A percentile compares a stretch with the other conserved stretches of the same genome.
Conservation (phyloP, 2,329 filamentous ascomycete genomes). For the Myriosclerotinia scirpicola region DNA sequence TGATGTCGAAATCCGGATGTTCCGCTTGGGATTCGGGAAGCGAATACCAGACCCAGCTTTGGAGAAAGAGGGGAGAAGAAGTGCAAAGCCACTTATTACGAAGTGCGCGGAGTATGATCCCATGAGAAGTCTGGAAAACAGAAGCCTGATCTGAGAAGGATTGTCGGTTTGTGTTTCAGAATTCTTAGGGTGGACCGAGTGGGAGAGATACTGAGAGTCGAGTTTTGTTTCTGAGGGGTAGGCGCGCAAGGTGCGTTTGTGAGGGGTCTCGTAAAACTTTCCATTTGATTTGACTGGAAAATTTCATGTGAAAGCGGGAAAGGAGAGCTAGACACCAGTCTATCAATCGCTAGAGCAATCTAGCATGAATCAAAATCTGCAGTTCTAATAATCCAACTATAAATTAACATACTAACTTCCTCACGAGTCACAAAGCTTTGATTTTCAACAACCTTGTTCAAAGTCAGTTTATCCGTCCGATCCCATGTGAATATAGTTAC, state of each 20-base stretch:
- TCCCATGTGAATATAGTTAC: constrained; percentile 1
- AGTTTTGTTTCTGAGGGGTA: background rate
- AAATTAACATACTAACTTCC: background rate
- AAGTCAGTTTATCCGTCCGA: background rate
- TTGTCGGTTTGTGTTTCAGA: constrained; percentile 14
- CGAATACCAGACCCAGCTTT: constrained; percentile 8
- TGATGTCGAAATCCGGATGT: constrained; percentile 16
- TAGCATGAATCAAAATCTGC: constrained; percentile 17
- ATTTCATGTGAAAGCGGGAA: background rate
- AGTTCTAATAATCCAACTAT: background rate
- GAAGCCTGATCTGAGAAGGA: constrained; percentile 17
- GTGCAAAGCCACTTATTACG: constrained; percentile 13
- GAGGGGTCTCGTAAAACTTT: constrained; percentile 1
- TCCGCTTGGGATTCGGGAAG: constrained; percentile 14
- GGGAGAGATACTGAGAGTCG: background rate
- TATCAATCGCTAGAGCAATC: constrained; percentile 1
- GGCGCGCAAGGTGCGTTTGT: background rate
- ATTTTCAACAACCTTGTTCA: background rate
- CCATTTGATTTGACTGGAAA: background rate
- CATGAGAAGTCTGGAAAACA: constrained; percentile 8
- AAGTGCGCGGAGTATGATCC: background rate
- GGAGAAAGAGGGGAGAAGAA: background rate
- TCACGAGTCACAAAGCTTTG: background rate
- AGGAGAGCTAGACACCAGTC: constrained; percentile 2
- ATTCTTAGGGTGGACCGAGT: background rate